phyloP scores from a whole-genome alignment of 768 basidiomycete genomes.

The Suillus ampliporus region DNA sequence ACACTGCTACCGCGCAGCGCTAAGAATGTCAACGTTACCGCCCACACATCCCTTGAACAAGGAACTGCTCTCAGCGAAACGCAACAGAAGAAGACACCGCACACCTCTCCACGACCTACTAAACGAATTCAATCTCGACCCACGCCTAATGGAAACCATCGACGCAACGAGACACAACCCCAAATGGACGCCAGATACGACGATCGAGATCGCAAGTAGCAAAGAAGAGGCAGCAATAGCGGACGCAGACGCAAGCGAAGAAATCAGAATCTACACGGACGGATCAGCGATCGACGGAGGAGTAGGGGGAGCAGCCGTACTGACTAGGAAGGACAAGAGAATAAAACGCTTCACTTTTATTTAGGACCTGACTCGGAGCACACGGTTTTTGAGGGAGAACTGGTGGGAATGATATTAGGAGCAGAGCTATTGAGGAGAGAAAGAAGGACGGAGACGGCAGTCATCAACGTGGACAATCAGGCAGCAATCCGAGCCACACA shows the following conservation, averaged over 20 bases:
- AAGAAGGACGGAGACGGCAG: not conserved
- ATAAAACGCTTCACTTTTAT: slow-evolving; percentile 5
- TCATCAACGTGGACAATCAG: slow-evolving; percentile 22
- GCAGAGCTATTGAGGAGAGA: slow-evolving; percentile 12
- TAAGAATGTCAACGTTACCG: no score
- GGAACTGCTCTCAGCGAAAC: no score
- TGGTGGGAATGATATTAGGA: slow-evolving; percentile 17
- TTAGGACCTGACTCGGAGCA: slow-evolving; percentile 11
- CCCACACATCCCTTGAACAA: no score
- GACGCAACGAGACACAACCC: slow-evolving; percentile 12
- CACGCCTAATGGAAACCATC: slow-evolving; percentile 23
- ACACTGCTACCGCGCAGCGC: slow-evolving; percentile 4
- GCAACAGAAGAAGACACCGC: not conserved
- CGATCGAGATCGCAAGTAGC: not conserved
- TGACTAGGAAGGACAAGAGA: not conserved
- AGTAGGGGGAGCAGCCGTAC: slow-evolving; percentile 26
- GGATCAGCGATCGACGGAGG: slow-evolving; percentile 11
- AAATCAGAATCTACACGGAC: slow-evolving; percentile 23
- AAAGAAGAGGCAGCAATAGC: not conserved
- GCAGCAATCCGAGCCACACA: slow-evolving; percentile 15
- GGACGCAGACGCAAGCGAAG: not conserved
- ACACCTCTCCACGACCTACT: not conserved
- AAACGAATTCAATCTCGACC: slow-evolving; percentile 6
- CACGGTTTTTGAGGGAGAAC: slow-evolving; percentile 25
- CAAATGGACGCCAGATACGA: slow-evolving; percentile 14